These are phyloP conservation scores for Aspergillus clavatus DNA, from an alignment of 2,329 filamentous ascomycete species.

Conservation along the genomic window DNA sequence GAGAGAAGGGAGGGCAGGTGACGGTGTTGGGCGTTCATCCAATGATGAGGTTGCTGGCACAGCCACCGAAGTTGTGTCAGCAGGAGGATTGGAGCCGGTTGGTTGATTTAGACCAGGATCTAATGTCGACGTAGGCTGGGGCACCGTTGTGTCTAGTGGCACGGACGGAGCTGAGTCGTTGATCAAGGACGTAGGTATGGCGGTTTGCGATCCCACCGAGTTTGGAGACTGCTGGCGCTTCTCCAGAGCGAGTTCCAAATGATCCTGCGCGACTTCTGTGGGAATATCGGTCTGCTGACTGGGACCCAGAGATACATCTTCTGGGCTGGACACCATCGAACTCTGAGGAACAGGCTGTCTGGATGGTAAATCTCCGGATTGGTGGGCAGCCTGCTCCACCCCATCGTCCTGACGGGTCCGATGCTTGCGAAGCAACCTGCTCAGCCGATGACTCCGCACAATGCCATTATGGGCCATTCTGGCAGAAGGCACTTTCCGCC, in stretches of 20 bases:
- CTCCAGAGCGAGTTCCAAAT: background rate
- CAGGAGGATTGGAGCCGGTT: background rate
- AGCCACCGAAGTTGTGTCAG: slow-evolving; percentile 4
- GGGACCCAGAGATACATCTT: background rate
- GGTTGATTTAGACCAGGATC: slow-evolving; percentile 1
- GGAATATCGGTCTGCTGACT: background rate
- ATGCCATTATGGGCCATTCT: slow-evolving; percentile 18
- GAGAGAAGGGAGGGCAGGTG: slow-evolving; percentile 7
- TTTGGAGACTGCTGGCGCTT: slow-evolving; percentile 2
- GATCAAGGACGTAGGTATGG: slow-evolving; percentile 1
- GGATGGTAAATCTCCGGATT: background rate
- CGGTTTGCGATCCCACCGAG: slow-evolving; percentile 2
- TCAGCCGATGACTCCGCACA: slow-evolving; percentile 9
- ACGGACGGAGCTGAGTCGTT: background rate
- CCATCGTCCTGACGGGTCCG: background rate
- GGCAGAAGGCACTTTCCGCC: background rate
- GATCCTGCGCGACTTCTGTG: background rate
- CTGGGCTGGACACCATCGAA: background rate
- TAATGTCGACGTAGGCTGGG: slow-evolving; percentile 1
- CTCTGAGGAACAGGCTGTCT: background rate
- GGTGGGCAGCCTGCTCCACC: background rate
- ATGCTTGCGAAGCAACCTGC: slow-evolving; percentile 9
- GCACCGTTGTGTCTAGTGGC: background rate
- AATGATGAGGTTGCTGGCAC: slow-evolving; percentile 7
- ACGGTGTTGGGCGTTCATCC: slow-evolving; percentile 2